These are phyloP conservation scores for Didymella glomerata DNA, from an alignment of 2,329 filamentous ascomycete genomes.

Conservation along the genomic window DNA sequence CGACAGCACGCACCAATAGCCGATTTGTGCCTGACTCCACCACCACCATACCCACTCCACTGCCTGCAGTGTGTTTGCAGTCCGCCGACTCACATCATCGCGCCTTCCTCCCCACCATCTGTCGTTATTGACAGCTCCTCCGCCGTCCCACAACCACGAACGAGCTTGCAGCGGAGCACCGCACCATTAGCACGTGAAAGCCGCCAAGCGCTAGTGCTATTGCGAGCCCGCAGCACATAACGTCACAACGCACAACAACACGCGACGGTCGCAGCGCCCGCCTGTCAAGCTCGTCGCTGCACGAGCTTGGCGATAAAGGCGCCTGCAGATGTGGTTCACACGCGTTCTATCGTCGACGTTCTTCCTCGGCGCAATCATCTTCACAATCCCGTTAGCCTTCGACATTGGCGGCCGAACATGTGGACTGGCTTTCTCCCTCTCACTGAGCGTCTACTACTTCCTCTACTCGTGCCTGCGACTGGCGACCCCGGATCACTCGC, in stretches of 20 bases:
- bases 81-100: slow-evolving; percentile 6
- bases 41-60: slow-evolving; percentile 27
- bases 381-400: slow-evolving; percentile 96
- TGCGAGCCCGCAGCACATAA: slow-evolving; percentile 15
- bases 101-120: slow-evolving; percentile 13
- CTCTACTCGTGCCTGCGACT: slow-evolving; percentile 83
- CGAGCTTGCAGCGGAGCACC: slow-evolving; percentile 24
- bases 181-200: slow-evolving; percentile 47
- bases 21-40: slow-evolving; percentile 39
- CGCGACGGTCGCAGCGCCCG: slow-evolving; percentile 35
- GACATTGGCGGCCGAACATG: slow-evolving; percentile 96
- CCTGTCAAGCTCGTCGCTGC: slow-evolving; percentile 53
- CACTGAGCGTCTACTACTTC: slow-evolving; percentile 90
- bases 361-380: slow-evolving; percentile 90
- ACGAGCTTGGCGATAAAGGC: slow-evolving; percentile 58
- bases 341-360: slow-evolving; percentile 79
- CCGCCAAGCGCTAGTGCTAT: slow-evolving; percentile 37
- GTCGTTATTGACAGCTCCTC: slow-evolving; percentile 5
- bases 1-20: slow-evolving; percentile 47
- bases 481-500: slow-evolving; percentile 79
- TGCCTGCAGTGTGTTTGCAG: slow-evolving; percentile 23
- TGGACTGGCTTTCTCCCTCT: slow-evolving; percentile 90
- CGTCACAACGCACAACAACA: slow-evolving; percentile 26
- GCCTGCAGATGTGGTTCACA: slow-evolving; percentile 80
- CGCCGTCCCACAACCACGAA: slow-evolving; percentile 4